Base-by-base conservation (phyloP, 345 rosid species). In the Populus tremula region DNA sequence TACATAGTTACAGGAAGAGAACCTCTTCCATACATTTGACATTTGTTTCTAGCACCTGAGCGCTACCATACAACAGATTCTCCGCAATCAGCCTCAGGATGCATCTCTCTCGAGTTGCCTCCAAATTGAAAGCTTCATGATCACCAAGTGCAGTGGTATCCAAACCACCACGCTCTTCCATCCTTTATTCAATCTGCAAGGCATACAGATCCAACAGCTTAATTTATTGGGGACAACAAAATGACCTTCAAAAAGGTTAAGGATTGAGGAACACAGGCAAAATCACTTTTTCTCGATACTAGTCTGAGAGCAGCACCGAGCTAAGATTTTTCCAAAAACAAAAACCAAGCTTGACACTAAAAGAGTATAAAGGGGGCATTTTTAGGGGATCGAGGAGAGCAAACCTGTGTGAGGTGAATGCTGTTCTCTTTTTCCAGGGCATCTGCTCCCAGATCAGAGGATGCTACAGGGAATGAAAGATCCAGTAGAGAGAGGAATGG, bases 361-460 rank as follows among this genome's bases (percentile, higher is more conserved):
- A 53, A 53, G 59, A 5, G 23, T 20, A 53, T 53, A 53, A 8
- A 29, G 53, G 61, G 43, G 49, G 61, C 31, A 17, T 63, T 43
- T 41, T 8, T 9, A 1, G 61, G 54, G 54, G 59, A 25, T 25
- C 25, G 25, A 63, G 53, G 31, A 17, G 61, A 18, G 35, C 71
- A 71, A 76, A 96, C 98, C 99, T 92, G 91, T 56, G 86, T 86
- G 72, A 92, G 87, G 76, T 79, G 90, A 69, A 85, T 78, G 82
- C 85, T 79, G 69, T 91, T 96, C 80, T 96, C 98, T 38, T 96
- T 93, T 83, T 92, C 98, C 76, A 91, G 97, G 76, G 97, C 82
- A 75, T 89, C 95, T 61, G 96, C 93, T 80, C 99, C 98, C 33
- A 96, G 83, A 82, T 93, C 99, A 78, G 99, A 93, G 71, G 96